These are phyloP conservation scores for Pulveroboletus ravenelii DNA, from an alignment of 768 basidiomycete genomes.

Conservation along the genomic window DNA sequence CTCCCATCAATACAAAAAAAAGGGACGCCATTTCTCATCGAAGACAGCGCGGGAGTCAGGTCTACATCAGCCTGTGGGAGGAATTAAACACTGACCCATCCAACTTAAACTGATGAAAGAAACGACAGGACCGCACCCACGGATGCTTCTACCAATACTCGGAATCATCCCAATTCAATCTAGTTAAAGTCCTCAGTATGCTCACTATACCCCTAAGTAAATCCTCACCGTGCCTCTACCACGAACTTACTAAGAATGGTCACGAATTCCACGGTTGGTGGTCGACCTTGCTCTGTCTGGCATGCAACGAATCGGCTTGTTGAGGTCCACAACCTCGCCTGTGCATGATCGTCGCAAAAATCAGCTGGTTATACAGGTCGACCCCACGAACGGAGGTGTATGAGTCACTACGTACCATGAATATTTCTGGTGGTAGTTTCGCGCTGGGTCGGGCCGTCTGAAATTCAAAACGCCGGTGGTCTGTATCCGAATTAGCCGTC, in stretches of 20 bases:
- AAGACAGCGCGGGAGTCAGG: background rate
- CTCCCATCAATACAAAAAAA: background rate
- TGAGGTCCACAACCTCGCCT: background rate
- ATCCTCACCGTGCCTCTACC: background rate
- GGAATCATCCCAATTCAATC: background rate
- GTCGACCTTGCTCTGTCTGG: slow-evolving; percentile 2
- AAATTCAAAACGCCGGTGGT: background rate
- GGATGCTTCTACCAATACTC: slow-evolving; percentile 7
- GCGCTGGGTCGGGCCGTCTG: background rate
- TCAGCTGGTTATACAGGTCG: background rate
- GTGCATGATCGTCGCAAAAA: slow-evolving; percentile 1
- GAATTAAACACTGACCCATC: background rate
- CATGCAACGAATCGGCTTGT: background rate
- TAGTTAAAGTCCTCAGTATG: slow-evolving; percentile 3
- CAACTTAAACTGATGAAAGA: slow-evolving; percentile 17
- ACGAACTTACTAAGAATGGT: background rate
- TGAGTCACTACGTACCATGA: too few species aligned
- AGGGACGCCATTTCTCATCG: slow-evolving; percentile 1
- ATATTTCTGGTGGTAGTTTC: background rate
- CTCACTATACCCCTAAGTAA: background rate
- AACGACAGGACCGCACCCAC: slow-evolving; percentile 2
- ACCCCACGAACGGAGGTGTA: too few species aligned
- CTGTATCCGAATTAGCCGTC: background rate
- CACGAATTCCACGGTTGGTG: slow-evolving; percentile 9
- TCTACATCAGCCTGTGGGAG: slow-evolving; percentile 10